phyloP scores from a whole-genome alignment of 352 stramenopile species.

The Pythium phragmitis region DNA sequence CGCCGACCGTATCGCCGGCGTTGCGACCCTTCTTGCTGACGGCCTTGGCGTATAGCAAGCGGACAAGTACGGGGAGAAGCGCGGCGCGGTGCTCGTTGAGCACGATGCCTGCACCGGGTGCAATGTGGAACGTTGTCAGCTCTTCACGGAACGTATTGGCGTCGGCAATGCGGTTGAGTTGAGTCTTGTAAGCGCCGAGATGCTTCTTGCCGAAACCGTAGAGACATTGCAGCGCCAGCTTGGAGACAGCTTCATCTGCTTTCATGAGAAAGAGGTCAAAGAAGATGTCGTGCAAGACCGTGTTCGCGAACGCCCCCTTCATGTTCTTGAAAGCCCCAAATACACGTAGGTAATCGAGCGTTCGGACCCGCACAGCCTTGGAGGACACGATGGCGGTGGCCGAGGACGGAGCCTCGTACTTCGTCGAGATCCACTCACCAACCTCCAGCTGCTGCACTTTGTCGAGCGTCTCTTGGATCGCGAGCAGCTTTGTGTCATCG shows the following conservation, averaged over 20 bases:
- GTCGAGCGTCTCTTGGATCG: conserved; percentile 48
- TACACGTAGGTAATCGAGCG: conserved; percentile 79
- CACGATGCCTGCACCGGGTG: conserved; percentile 60
- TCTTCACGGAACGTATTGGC: conserved; percentile 87
- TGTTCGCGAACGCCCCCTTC: conserved; percentile 80
- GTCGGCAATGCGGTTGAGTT: conserved; percentile 81
- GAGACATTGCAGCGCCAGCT: conserved; percentile 84
- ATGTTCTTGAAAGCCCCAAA: conserved; percentile 87
- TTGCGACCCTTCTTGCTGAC: conserved; percentile 85
- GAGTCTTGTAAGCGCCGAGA: conserved; percentile 82
- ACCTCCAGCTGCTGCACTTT: conserved; percentile 39
- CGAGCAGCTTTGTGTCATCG: conserved; percentile 33
- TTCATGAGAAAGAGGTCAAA: conserved; percentile 88
- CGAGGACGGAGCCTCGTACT: conserved; percentile 19
- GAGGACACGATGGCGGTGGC: conserved; percentile 42
- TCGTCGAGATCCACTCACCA: conserved; percentile 20
- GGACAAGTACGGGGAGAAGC: conserved; percentile 85
- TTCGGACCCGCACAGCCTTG: conserved; percentile 76
- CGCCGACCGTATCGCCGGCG: conserved; percentile 79
- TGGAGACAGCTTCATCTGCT: conserved; percentile 83
- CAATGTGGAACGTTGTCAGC: conserved; percentile 88
- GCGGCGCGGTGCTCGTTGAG: conserved; percentile 74
- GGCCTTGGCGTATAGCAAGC: conserved; percentile 90
- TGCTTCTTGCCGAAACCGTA: conserved; percentile 85
- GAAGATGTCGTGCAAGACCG: conserved; percentile 79